Base-by-base conservation (phyloP, 2,329 filamentous ascomycete genomes). In the Claviceps monticola region DNA sequence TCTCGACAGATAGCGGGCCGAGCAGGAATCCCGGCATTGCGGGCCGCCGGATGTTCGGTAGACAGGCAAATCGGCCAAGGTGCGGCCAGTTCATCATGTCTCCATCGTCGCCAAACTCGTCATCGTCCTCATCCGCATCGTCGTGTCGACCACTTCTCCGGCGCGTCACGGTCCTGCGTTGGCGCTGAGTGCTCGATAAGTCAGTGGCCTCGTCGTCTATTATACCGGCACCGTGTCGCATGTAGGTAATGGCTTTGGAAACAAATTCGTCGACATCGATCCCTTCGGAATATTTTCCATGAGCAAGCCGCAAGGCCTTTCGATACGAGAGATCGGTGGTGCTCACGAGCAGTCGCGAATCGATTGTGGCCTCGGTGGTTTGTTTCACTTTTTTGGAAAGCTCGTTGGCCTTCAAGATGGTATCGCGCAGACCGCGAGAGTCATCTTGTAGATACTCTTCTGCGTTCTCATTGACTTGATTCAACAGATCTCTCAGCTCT, bases 181-280 rank as follows among this genome's bases (percentile, higher is more conserved):
- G 66, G 47, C 73, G 66, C 59, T 76, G 73, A 16, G 74, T 74
- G 55, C 70, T 68, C 3, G 71, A 75, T 44, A 78, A 68, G 48
- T 76, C 75, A 7, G 71, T 70, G 1, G 71, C 72, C 42, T 75
- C 64, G 41, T 76, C 72, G 48, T 77, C 71, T 14, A 68, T 68
- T 23, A 78, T 76, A 11, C 75, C 76, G 7, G 76, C 71, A 3
- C 80, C 84, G 38, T 78, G 75, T 21, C 80, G 81, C 88, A 97
- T 96, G 64, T 86, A 97, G 3, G 78, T 79, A 54, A 94, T 88
- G 65, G 86, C 91, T 66, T 94, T 95, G 0, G 86, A 86, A 14
- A 97, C 80, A 61, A 97, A 94, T 60, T 95, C 87, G 55, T 97
- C 90, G 0, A 94, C 75, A 61, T 97, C 90, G 21, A 98, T 71